phyloP scores from a whole-genome alignment of 2,329 filamentous ascomycete species.

The Neonectria faginata region DNA sequence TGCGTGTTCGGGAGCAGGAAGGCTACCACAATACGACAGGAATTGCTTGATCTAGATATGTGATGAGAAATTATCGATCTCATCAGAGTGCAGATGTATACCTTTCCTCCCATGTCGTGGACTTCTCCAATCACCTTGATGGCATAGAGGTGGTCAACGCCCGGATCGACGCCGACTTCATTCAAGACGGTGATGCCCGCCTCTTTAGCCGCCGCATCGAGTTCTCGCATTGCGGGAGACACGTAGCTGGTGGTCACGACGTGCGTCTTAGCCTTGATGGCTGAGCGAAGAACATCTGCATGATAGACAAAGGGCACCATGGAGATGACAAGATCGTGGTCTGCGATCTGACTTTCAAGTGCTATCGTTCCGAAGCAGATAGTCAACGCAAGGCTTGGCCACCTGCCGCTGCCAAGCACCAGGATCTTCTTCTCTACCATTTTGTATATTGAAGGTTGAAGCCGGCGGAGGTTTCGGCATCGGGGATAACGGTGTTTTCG shows the following conservation, averaged over 20 bases:
- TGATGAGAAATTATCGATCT: not conserved
- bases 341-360: slow-evolving; percentile 33
- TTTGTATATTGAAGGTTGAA: not conserved
- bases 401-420: slow-evolving; percentile 36
- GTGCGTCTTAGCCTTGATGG: slow-evolving; percentile 76
- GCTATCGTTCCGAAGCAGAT: slow-evolving; percentile 24
- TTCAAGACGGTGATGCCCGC: slow-evolving; percentile 81
- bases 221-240: slow-evolving; percentile 75
- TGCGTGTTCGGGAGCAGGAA: slow-evolving; percentile 67
- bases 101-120: slow-evolving; percentile 74
- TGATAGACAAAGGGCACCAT: slow-evolving; percentile 44
- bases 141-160: slow-evolving; percentile 69
- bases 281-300: slow-evolving; percentile 70
- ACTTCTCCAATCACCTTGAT: slow-evolving; percentile 76
- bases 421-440: slow-evolving; percentile 31
- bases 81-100: not conserved
- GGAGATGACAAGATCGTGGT: slow-evolving; percentile 40
- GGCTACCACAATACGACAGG: slow-evolving; percentile 74
- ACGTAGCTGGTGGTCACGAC: slow-evolving; percentile 83
- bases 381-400: slow-evolving; percentile 36
- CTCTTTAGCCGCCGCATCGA: slow-evolving; percentile 70
- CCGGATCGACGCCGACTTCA: slow-evolving; percentile 73
- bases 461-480: no score
- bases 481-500: no score
- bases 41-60: slow-evolving; percentile 64